Percentiles rank a stretch among this genome's conserved stretches.
phyloP scores from a whole-genome alignment of 345 rosid species.

The rapeseed (Brassica napus) region DNA sequence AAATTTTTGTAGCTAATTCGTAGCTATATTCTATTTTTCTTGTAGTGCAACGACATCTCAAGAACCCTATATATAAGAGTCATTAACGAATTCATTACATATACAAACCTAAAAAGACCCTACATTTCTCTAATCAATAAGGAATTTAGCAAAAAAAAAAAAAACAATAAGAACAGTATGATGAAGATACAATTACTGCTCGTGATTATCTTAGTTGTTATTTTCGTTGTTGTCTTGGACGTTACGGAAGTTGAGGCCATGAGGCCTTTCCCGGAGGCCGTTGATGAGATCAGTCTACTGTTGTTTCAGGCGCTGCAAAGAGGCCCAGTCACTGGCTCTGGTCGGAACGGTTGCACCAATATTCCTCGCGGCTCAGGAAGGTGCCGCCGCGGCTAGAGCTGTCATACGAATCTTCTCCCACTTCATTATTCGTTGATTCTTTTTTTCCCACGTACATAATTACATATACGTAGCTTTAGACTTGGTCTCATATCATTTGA shows the following conservation, averaged over 20 bases:
- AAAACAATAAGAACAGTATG: neutral
- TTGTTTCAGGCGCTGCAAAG: slow-evolving; percentile 37
- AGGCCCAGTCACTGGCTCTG: slow-evolving; percentile 29
- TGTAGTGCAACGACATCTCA: slow-evolving; percentile 30
- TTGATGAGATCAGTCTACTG: slow-evolving; percentile 23
- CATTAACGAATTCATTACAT: slow-evolving; percentile 22
- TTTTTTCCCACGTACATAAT: slow-evolving; percentile 17
- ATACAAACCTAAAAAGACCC: neutral
- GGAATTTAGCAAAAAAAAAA: neutral
- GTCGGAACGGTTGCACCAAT: slow-evolving; percentile 40
- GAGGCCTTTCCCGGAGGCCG: slow-evolving; percentile 35
- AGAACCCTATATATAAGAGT: slow-evolving; percentile 30
- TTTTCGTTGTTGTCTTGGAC: slow-evolving; percentile 22
- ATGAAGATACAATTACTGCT: slow-evolving; percentile 30
- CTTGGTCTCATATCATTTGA: neutral
- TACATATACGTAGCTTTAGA: slow-evolving; percentile 25
- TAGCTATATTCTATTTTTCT: too few species aligned
- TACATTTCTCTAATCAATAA: neutral
- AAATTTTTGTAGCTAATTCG: too few species aligned
- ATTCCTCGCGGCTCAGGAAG: slow-evolving; percentile 30
- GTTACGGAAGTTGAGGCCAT: slow-evolving; percentile 36
- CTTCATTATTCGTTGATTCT: slow-evolving; percentile 27
- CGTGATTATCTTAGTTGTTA: slow-evolving; percentile 9
- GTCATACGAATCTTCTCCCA: neutral
- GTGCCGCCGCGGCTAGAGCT: slow-evolving; percentile 31